These are phyloP conservation scores for Plasmodium gonderi DNA, from an alignment of 169 alveolate genomes.

Conservation along the genomic window DNA sequence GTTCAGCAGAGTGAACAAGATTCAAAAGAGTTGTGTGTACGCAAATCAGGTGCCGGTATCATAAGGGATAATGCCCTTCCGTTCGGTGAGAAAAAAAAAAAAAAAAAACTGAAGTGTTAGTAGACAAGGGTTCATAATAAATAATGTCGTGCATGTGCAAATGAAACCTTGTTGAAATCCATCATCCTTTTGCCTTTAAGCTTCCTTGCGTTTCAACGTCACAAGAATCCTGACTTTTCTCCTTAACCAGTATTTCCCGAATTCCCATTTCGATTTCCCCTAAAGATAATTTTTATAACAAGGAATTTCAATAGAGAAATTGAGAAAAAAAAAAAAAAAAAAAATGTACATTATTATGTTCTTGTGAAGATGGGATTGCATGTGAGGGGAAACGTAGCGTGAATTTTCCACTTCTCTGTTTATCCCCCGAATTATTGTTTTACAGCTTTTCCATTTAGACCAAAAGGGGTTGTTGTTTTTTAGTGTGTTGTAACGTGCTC, in stretches of 20 bases:
- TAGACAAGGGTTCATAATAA: neutral
- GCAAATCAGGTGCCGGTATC: neutral
- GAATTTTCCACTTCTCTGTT: no score
- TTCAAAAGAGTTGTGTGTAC: neutral
- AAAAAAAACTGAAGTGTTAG: neutral
- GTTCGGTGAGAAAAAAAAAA: neutral
- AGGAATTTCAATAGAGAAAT: neutral
- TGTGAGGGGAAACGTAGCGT: neutral
- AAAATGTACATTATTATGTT: neutral
- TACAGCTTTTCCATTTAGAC: no score
- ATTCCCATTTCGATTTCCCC: conserved; percentile 25
- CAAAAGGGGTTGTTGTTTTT: no score
- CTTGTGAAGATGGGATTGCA: neutral
- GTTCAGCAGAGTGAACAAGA: neutral
- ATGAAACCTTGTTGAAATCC: neutral
- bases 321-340: neutral
- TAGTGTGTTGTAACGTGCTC: no score
- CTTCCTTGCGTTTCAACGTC: conserved; percentile 33
- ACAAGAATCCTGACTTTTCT: conserved; percentile 19
- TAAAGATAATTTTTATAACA: neutral
- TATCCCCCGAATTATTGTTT: no score
- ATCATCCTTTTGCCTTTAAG: neutral
- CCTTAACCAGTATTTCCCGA: conserved; percentile 68
- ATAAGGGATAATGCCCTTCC: neutral
- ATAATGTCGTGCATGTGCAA: no score